Percentiles rank a stretch among this genome's conserved stretches.
Evolutionary conservation across 2,329 filamentous ascomycete genomes (phyloP).

Genomic region (Clonostachys chloroleuca): DNA sequence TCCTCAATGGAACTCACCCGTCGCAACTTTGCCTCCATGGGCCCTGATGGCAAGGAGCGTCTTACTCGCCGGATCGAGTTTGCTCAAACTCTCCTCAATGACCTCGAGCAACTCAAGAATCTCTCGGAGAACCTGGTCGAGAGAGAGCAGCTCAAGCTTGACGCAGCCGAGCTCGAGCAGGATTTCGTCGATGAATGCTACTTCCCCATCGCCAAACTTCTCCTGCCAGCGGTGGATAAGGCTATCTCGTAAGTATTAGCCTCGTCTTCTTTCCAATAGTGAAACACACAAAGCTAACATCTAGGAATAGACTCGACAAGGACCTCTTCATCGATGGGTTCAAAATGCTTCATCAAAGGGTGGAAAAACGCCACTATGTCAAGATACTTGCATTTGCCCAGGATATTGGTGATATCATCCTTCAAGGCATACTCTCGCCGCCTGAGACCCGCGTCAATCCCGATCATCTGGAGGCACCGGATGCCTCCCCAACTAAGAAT

Average conservation of each 20-base stretch:
- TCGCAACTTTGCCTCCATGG: slow-evolving; percentile 94
- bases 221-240: slow-evolving; percentile 75
- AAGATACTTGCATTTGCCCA: slow-evolving; percentile 52
- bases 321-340: slow-evolving; percentile 53
- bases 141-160: slow-evolving; percentile 73
- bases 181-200: slow-evolving; percentile 85
- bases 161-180: slow-evolving; percentile 70
- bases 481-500: slow-evolving; percentile 44
- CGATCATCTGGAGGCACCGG: slow-evolving; percentile 24
- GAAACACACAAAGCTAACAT: slow-evolving; percentile 24
- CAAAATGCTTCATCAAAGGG: slow-evolving; percentile 39
- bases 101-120: slow-evolving; percentile 71
- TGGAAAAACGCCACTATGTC: slow-evolving; percentile 54
- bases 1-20: slow-evolving; percentile 96
- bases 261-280: not conserved
- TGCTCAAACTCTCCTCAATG: slow-evolving; percentile 67
- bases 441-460: slow-evolving; percentile 18
- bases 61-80: slow-evolving; percentile 85
- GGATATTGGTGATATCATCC: slow-evolving; percentile 51
- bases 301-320: slow-evolving; percentile 54
- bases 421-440: slow-evolving; percentile 42
- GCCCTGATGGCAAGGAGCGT: slow-evolving; percentile 72
- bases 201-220: slow-evolving; percentile 76
- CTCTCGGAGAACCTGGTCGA: slow-evolving; percentile 69
- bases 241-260: slow-evolving; percentile 68